Conservation (phyloP, 2,329 filamentous ascomycete genomes). For the Pseudogymnoascus sp. region DNA sequence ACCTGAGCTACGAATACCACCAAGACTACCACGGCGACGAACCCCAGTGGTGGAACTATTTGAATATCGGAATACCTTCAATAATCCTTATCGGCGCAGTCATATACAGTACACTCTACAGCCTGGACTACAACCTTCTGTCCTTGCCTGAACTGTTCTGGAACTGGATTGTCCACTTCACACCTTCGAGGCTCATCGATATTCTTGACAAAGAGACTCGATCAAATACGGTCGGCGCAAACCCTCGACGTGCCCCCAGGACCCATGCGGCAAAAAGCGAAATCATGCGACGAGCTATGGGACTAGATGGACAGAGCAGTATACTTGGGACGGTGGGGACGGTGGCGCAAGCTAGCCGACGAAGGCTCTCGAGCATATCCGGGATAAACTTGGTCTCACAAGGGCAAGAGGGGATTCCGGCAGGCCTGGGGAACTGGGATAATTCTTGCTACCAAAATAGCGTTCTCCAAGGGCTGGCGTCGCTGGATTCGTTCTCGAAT, state of each 20-base stretch:
- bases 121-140: slow-evolving; percentile 30
- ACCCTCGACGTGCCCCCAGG: slow-evolving; percentile 27
- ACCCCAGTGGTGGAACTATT: slow-evolving; percentile 14
- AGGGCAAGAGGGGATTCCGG: slow-evolving; percentile 39
- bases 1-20: slow-evolving; percentile 25
- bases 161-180: slow-evolving; percentile 51
- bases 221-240: slow-evolving; percentile 10
- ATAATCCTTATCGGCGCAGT: slow-evolving; percentile 22
- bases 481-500: slow-evolving; percentile 59
- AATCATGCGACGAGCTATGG: slow-evolving; percentile 55
- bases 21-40: slow-evolving; percentile 23
- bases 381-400: slow-evolving; percentile 33
- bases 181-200: slow-evolving; percentile 51
- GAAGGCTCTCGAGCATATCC: slow-evolving; percentile 44
- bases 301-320: slow-evolving; percentile 43
- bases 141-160: slow-evolving; percentile 46
- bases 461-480: slow-evolving; percentile 76
- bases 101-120: slow-evolving; percentile 25
- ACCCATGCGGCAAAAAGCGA: slow-evolving; percentile 56
- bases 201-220: slow-evolving; percentile 38
- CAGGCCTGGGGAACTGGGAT: slow-evolving; percentile 80
- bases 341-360: slow-evolving; percentile 51
- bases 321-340: slow-evolving; percentile 43
- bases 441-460: slow-evolving; percentile 99
- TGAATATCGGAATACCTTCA: slow-evolving; percentile 17